A percentile compares a stretch with the other conserved stretches of the same genome.
These are phyloP conservation scores for Paxillus involutus DNA, from an alignment of 768 basidiomycete species.

Conservation along the genomic window DNA sequence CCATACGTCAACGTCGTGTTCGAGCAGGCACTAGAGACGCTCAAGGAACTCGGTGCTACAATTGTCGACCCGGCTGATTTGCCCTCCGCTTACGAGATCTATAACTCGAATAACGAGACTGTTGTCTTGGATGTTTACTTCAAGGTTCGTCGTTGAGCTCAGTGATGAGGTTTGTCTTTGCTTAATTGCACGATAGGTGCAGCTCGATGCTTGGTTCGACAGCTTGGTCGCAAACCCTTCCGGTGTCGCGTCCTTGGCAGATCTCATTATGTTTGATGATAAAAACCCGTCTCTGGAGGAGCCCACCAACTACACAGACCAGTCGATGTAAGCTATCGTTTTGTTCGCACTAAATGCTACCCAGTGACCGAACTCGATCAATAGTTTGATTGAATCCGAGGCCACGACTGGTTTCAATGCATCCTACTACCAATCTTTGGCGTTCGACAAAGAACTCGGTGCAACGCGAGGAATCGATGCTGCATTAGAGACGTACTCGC, in stretches of 20 bases:
- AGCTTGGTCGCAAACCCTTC: slow-evolving; percentile 52
- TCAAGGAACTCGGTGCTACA: slow-evolving; percentile 41
- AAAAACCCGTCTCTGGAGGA: slow-evolving; percentile 50
- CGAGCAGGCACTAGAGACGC: slow-evolving; percentile 37
- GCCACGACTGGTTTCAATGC: slow-evolving; percentile 28
- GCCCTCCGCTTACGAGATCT: slow-evolving; percentile 52
- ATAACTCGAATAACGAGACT: slow-evolving; percentile 50
- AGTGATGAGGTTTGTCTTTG: not conserved
- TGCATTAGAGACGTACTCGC: slow-evolving; percentile 39
- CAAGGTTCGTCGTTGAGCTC: slow-evolving; percentile 42
- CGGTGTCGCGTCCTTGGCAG: slow-evolving; percentile 56
- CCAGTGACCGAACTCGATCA: not conserved
- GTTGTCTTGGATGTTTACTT: slow-evolving; percentile 57
- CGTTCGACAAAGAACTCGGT: slow-evolving; percentile 47
- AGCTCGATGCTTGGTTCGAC: slow-evolving; percentile 50
- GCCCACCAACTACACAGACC: slow-evolving; percentile 32
- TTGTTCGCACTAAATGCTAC: slow-evolving; percentile 23
- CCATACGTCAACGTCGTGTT: slow-evolving; percentile 37
- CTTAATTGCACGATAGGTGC: slow-evolving; percentile 36
- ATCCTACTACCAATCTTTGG: slow-evolving; percentile 44
- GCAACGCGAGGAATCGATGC: slow-evolving; percentile 55
- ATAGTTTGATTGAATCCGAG: slow-evolving; percentile 23
- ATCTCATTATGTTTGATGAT: slow-evolving; percentile 56
- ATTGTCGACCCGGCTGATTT: slow-evolving; percentile 66
- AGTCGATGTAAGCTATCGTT: slow-evolving; percentile 28